These are phyloP conservation scores for Pelargonium cotyledonis DNA, from an alignment of 441 rosid genomes.

Conservation along the genomic window DNA sequence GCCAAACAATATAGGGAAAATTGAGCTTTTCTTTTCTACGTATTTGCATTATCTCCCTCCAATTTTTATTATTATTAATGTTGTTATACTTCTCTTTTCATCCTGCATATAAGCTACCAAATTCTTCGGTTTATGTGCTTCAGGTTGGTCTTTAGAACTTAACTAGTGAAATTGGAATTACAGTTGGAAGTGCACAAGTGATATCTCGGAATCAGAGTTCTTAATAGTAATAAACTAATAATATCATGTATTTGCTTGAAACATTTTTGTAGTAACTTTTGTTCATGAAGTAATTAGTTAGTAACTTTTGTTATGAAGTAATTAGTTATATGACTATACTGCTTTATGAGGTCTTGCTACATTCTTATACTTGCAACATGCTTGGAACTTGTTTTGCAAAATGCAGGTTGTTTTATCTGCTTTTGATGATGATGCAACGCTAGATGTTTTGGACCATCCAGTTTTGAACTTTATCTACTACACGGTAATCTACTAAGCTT, in stretches of 20 bases:
- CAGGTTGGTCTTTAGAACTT: too few species aligned
- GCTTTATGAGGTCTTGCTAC: background rate
- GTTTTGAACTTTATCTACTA: conserved; percentile 61
- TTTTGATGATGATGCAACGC: conserved; percentile 43
- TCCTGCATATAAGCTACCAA: too few species aligned
- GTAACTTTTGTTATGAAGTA: background rate
- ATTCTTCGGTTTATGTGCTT: too few species aligned
- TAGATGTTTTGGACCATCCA: conserved; percentile 64
- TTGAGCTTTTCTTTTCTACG: too few species aligned
- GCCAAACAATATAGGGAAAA: too few species aligned
- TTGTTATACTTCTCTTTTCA: too few species aligned
- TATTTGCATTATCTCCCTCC: too few species aligned
- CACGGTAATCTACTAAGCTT: conserved; percentile 32
- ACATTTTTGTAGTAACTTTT: background rate
- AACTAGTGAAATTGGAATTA: too few species aligned
- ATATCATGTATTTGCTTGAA: background rate
- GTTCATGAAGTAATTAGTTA: background rate
- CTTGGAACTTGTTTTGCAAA: conserved; percentile 1
- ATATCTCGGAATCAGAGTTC: too few species aligned
- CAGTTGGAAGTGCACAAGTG: too few species aligned
- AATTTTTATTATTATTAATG: too few species aligned
- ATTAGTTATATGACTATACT: background rate
- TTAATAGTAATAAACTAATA: too few species aligned
- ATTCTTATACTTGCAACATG: background rate
- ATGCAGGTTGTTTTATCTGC: conserved; percentile 62